Evolutionary conservation across 2,329 filamentous ascomycete species (phyloP), one percentile per base, ranked within the genome.

Genomic region (Biscogniauxia mediterranea): DNA sequence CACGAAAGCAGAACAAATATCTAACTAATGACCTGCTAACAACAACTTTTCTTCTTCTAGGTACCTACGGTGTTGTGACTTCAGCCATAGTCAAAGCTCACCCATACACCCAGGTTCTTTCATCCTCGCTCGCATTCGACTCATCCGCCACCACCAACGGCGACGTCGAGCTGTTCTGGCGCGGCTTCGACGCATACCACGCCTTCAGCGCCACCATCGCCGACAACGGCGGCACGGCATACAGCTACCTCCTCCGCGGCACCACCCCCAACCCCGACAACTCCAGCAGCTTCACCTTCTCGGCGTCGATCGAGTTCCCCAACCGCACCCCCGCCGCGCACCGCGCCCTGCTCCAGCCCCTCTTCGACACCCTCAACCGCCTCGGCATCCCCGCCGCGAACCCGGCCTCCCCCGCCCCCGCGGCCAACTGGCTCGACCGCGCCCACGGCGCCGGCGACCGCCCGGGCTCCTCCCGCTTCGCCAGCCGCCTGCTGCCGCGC

Each of bases 151-250:
- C 69, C 0, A 49, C 54, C 1, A 57, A 59, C 8, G 60, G 57
- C 17, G 58, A 61, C 7, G 61, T 52, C n/a, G 67, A 65, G 19
- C 62, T 54, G 0, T 73, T 73, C 51, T 73, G 76, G 77, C 60
- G 62, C 0, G 77, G 69, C 1, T 73, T 77, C 42, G 66, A 72
- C 54, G 57, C 66, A 11, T 75, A 74, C 61, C 74, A 75, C 61
- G 66, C 66, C 3, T 76, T 76, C 58, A 74, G 73, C 17, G 66
- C 71, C 25, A 64, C 66, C 15, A 72, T 76, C 50, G 71, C 72
- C 19, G 74, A 78, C 55, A 71, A 71, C 26, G 71, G 73, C 28
- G 74, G 76, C 17, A 73, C 73, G 11, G 71, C 71, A 20, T 78
- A 77, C 60, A 75, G 73, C 63, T 75, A 74, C 63, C 68, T 75